Evolutionary conservation across 345 rosid genomes (phyloP).

Genomic region (Lumnitzera racemosa): DNA sequence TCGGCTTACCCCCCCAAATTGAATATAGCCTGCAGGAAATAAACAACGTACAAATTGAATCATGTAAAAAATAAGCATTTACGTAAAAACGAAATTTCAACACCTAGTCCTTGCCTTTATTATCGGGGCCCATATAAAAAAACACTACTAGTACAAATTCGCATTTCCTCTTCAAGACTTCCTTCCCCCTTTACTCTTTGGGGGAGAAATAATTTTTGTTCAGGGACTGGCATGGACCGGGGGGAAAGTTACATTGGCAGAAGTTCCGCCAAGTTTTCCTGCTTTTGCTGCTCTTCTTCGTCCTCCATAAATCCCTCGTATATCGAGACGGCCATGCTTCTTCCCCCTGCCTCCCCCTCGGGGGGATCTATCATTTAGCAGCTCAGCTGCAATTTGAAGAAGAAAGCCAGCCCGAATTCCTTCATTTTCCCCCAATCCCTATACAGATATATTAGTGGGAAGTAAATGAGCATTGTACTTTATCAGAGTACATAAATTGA

Average conservation of each 20-base stretch:
- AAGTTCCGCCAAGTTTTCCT: constrained; percentile 73
- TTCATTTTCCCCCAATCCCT: constrained; percentile 54
- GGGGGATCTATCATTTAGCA: constrained; percentile 77
- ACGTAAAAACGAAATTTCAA: no score
- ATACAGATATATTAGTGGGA: background rate
- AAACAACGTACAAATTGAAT: no score
- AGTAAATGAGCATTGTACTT: background rate
- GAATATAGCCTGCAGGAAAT: no score
- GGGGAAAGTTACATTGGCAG: constrained; percentile 49
- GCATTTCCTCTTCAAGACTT: no score
- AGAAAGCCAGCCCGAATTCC: constrained; percentile 52
- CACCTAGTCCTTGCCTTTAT: no score
- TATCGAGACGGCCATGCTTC: constrained; percentile 41
- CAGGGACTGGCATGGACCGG: constrained; percentile 61
- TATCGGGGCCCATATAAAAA: no score
- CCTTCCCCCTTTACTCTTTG: no score
- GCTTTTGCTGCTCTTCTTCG: constrained; percentile 41
- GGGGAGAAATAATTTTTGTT: constrained; percentile 35
- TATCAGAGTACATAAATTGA: no score
- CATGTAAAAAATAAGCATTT: no score
- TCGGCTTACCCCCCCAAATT: no score
- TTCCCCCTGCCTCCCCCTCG: constrained; percentile 84
- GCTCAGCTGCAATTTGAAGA: constrained; percentile 47
- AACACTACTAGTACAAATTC: no score
- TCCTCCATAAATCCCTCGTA: constrained; percentile 30